A percentile compares a stretch with the other conserved stretches of the same genome.
Conservation (phyloP, 257 asterid species). For the Lycium ferocissimum region DNA sequence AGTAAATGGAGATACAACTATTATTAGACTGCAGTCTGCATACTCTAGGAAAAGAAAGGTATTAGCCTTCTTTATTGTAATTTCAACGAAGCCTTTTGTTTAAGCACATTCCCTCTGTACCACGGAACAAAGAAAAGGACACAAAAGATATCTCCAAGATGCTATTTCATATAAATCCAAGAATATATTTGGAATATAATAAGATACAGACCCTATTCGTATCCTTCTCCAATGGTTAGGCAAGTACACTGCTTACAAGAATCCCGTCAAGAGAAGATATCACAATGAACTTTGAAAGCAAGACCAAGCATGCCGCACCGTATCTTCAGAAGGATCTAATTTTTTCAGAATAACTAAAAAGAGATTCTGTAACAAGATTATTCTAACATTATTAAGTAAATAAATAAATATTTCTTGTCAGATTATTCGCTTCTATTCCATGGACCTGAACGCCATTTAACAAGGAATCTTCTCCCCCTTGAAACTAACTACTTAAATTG, state of each 20-base stretch:
- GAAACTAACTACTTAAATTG: conserved; percentile 6
- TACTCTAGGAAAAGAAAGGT: too few relatives aligned
- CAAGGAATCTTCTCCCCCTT: not conserved
- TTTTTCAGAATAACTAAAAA: not conserved
- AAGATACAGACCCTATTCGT: not conserved
- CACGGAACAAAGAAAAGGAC: not conserved
- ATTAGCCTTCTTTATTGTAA: not conserved
- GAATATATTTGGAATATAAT: not conserved
- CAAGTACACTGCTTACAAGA: not conserved
- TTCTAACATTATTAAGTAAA: not conserved
- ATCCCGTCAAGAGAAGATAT: not conserved
- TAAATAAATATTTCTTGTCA: not conserved
- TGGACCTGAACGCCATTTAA: not conserved
- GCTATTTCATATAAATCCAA: not conserved
- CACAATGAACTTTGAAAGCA: not conserved
- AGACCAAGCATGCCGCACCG: not conserved
- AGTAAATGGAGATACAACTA: too few relatives aligned
- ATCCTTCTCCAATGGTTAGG: not conserved
- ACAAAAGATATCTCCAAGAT: not conserved
- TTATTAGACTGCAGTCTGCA: too few relatives aligned
- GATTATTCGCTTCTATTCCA: not conserved
- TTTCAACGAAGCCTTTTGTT: not conserved
- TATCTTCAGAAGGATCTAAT: not conserved
- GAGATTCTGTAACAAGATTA: not conserved
- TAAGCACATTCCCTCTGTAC: not conserved